Evolutionary conservation across 495 filamentous ascomycete genomes (phyloP).

Genomic region (Trichoderma gamsii): DNA sequence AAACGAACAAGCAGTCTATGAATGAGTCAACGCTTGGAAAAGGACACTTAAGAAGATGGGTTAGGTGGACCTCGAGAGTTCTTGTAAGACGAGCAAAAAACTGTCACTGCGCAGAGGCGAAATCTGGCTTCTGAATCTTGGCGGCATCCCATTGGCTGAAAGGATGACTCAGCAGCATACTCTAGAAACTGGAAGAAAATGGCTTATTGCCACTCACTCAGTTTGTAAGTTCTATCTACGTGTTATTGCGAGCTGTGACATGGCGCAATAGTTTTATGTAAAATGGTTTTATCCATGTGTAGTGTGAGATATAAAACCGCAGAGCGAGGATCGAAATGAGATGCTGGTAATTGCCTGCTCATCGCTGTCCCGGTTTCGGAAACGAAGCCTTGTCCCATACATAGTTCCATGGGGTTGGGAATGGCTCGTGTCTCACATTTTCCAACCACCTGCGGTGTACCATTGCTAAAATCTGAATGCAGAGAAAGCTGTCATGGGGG

Average conservation of each 20-base stretch:
- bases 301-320: background rate
- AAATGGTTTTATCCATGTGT: background rate
- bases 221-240: background rate
- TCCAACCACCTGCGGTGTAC: background rate
- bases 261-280: background rate
- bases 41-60: constrained; percentile 4
- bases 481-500: background rate
- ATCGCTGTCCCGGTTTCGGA: background rate
- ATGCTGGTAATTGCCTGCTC: background rate
- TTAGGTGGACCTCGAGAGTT: background rate
- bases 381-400: background rate
- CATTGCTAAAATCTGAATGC: background rate
- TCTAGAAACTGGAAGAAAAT: background rate
- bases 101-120: constrained; percentile 1
- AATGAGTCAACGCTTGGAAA: constrained; percentile 10
- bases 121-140: constrained; percentile 5
- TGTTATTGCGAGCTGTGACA: background rate
- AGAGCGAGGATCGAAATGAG: background rate
- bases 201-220: background rate
- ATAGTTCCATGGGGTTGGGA: constrained; percentile 1
- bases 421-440: background rate
- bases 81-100: background rate
- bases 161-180: constrained; percentile 16
- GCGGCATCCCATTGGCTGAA: constrained; percentile 11
- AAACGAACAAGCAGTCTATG: background rate